A percentile compares a stretch with the other conserved stretches of the same genome.
phyloP scores from a whole-genome alignment of 495 filamentous ascomycete genomes.

The Podospora bellae-mahoneyi region DNA sequence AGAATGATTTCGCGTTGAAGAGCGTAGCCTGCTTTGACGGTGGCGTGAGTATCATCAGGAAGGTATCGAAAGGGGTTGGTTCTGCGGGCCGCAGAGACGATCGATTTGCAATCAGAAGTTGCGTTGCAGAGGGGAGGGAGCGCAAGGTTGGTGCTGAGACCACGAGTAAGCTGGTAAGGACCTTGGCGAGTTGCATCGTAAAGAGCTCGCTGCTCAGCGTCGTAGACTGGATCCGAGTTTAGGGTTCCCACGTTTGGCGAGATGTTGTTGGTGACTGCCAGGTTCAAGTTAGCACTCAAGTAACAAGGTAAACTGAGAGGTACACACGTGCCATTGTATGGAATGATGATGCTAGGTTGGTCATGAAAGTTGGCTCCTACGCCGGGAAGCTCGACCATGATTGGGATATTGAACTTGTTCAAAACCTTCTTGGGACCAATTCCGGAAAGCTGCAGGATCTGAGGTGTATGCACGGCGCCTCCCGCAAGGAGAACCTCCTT shows the following conservation, averaged over 20 bases:
- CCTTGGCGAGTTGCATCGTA: conserved; percentile 4
- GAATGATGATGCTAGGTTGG: conserved; percentile 35
- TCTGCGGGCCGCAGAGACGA: conserved; percentile 31
- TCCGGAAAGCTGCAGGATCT: conserved; percentile 65
- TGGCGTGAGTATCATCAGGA: conserved; percentile 33
- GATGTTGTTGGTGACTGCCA: conserved; percentile 35
- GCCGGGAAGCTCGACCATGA: conserved; percentile 68
- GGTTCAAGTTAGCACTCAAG: conserved; percentile 36
- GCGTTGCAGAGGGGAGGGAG: conserved; percentile 35
- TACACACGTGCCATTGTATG: conserved; percentile 27
- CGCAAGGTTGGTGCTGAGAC: conserved; percentile 22
- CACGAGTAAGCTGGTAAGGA: conserved; percentile 8
- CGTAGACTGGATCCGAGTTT: conserved; percentile 27
- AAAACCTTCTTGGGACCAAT: conserved; percentile 69
- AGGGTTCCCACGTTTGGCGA: conserved; percentile 33
- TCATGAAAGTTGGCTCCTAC: conserved; percentile 67
- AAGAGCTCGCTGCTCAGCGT: conserved; percentile 8
- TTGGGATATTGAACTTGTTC: conserved; percentile 58
- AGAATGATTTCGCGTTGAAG: conserved; percentile 33
- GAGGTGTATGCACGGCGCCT: conserved; percentile 55
- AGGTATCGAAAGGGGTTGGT: conserved; percentile 35
- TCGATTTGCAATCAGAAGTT: conserved; percentile 31
- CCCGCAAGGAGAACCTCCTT: conserved; percentile 56
- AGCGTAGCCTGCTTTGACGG: conserved; percentile 39
- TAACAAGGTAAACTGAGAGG: conserved; percentile 33